A percentile compares a stretch with the other conserved stretches of the same genome.
phyloP scores from a whole-genome alignment of 192 early-diverging fungal genomes.

The Polychytrium aggregatum region DNA sequence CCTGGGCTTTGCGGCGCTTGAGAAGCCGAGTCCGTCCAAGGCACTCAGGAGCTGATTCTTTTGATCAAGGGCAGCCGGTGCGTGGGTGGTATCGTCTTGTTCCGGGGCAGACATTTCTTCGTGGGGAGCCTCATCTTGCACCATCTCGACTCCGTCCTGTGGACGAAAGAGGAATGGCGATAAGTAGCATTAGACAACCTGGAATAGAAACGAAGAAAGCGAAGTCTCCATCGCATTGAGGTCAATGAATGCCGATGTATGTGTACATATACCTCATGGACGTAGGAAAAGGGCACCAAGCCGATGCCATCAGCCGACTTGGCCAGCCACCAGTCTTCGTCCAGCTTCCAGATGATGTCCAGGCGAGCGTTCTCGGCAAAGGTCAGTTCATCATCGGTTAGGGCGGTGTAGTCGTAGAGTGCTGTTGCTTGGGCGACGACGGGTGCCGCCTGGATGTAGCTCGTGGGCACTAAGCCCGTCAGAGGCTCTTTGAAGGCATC shows the following conservation, averaged over 20 bases:
- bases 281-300: conserved; percentile 79
- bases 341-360: conserved; percentile 68
- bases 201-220: too few species aligned
- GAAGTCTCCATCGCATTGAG: not conserved
- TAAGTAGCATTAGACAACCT: too few species aligned
- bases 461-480: conserved; percentile 33
- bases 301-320: conserved; percentile 61
- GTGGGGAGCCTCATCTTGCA: too few species aligned
- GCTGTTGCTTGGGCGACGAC: conserved; percentile 17
- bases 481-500: conserved; percentile 32
- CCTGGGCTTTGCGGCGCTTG: too few species aligned
- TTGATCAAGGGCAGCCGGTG: conserved; percentile 23
- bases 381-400: conserved; percentile 36
- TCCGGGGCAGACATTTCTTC: too few species aligned
- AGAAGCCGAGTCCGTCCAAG: conserved; percentile 27
- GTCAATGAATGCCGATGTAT: not conserved
- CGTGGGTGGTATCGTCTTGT: too few species aligned
- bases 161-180: too few species aligned
- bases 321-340: conserved; percentile 90
- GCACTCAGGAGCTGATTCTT: conserved; percentile 27
- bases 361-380: conserved; percentile 30
- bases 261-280: conserved; percentile 33
- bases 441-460: conserved; percentile 38
- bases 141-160: too few species aligned
- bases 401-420: conserved; percentile 36